These are phyloP conservation scores for Cryptosporidium parvum DNA, from an alignment of 169 alveolate genomes.

Conservation along the genomic window DNA sequence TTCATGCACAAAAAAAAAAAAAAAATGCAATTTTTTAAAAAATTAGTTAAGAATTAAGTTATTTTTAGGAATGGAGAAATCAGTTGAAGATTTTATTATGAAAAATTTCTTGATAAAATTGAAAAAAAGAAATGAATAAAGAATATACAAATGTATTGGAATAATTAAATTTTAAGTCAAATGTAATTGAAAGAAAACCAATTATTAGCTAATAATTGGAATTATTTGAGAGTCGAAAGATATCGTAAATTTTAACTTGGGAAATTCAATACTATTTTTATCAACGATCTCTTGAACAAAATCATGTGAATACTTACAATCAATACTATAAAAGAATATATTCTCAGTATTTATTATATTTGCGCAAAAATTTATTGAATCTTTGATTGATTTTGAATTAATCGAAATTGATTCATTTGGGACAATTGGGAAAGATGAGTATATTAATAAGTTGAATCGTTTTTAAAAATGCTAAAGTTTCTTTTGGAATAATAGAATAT, in stretches of 20 bases:
- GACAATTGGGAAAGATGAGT: conserved; percentile 39
- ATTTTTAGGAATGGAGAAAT: background rate
- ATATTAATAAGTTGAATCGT: background rate
- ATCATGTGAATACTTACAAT: conserved; percentile 32
- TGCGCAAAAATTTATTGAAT: conserved; percentile 33
- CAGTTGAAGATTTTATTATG: background rate
- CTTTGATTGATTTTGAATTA: background rate
- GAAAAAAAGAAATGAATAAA: background rate
- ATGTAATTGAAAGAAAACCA: too few species aligned
- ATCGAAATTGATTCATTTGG: background rate
- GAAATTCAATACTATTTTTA: background rate
- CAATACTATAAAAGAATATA: conserved; percentile 31
- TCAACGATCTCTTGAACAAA: conserved; percentile 13
- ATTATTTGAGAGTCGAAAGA: conserved; percentile 37
- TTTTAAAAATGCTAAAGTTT: conserved; percentile 33
- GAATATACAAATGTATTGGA: background rate
- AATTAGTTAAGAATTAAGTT: background rate
- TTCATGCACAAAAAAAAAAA: background rate
- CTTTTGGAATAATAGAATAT: conserved; percentile 32
- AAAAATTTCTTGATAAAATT: background rate
- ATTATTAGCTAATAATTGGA: conserved; percentile 15
- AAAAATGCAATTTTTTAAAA: background rate
- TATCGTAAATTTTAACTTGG: background rate
- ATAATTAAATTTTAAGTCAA: background rate
- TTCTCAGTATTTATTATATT: conserved; percentile 6